phyloP scores from a whole-genome alignment of 2,329 filamentous ascomycete species.

The Aspergillus sp. region DNA sequence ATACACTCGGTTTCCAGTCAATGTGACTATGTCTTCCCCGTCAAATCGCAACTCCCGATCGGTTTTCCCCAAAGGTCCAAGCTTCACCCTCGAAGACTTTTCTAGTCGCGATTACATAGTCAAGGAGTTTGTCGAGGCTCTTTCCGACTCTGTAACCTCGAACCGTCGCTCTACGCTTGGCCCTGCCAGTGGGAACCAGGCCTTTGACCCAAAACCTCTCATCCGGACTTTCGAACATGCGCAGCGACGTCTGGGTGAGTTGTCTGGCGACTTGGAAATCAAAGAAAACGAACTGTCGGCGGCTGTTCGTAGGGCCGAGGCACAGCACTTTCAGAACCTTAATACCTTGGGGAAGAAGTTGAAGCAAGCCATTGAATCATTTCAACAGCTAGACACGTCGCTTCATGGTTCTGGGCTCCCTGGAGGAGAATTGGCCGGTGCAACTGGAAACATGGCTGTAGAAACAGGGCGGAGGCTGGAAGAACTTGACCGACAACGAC shows the following conservation, averaged over 20 bases:
- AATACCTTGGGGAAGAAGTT: constrained; percentile 85
- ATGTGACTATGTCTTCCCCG: constrained; percentile 41
- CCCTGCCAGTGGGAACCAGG: constrained; percentile 38
- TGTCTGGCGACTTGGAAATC: constrained; percentile 77
- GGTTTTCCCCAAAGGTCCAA: constrained; percentile 75
- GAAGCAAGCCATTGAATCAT: constrained; percentile 86
- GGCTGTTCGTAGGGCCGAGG: constrained; percentile 85
- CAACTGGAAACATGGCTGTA: constrained; percentile 83
- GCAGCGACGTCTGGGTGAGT: constrained; percentile 50
- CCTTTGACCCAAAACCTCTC: constrained; percentile 94
- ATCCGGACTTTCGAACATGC: constrained; percentile 90
- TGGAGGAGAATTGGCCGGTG: constrained; percentile 31
- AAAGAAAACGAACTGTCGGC: constrained; percentile 88
- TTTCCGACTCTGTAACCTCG: constrained; percentile 78
- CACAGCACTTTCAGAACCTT: constrained; percentile 87
- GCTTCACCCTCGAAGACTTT: constrained; percentile 85
- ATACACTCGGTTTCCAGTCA: constrained; percentile 37
- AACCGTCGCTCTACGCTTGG: constrained; percentile 72
- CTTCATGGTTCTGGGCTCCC: constrained; percentile 62
- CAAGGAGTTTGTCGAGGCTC: constrained; percentile 91
- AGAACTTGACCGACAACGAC: constrained; percentile 88
- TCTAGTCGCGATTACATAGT: constrained; percentile 93
- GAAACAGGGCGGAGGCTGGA: constrained; percentile 93
- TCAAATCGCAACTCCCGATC: constrained; percentile 55
- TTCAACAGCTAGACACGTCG: constrained; percentile 83